Evolutionary conservation across 257 asterid species (phyloP).

Genomic region (Verbena officinalis): DNA sequence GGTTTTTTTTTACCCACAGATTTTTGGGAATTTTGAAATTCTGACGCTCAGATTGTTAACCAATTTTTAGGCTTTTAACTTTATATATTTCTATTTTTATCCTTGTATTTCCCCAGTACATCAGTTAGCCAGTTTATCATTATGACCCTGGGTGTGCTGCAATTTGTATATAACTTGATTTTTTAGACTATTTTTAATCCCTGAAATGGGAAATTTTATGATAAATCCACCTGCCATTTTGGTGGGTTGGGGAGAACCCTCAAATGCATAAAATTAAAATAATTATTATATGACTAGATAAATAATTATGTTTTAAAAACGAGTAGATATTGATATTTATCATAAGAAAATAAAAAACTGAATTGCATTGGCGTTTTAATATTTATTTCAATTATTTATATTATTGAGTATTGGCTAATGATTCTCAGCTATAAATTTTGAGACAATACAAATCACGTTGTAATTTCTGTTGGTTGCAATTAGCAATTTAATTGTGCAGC

Average conservation of each 20-base stretch:
- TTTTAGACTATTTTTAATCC: neutral
- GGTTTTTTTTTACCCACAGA: constrained; percentile 24
- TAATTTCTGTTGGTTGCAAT: neutral
- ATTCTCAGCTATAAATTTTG: too few species aligned
- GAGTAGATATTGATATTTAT: too few species aligned
- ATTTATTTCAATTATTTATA: too few species aligned
- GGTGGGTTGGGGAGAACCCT: too few species aligned
- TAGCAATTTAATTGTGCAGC: neutral
- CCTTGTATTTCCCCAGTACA: neutral
- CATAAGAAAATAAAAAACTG: too few species aligned
- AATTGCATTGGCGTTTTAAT: too few species aligned
- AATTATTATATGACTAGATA: too few species aligned
- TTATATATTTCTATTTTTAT: neutral
- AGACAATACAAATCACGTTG: too few species aligned
- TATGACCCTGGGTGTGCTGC: neutral
- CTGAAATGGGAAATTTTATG: neutral
- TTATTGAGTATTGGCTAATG: too few species aligned
- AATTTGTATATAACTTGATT: constrained; percentile 16
- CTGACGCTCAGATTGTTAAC: neutral
- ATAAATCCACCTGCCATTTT: neutral
- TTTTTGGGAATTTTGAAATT: neutral
- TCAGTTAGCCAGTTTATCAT: constrained; percentile 2
- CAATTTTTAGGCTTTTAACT: neutral
- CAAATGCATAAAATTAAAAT: too few species aligned
- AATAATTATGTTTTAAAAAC: too few species aligned